phyloP scores from a whole-genome alignment of 2,329 filamentous ascomycete genomes.

The Zasmidium angulare region DNA sequence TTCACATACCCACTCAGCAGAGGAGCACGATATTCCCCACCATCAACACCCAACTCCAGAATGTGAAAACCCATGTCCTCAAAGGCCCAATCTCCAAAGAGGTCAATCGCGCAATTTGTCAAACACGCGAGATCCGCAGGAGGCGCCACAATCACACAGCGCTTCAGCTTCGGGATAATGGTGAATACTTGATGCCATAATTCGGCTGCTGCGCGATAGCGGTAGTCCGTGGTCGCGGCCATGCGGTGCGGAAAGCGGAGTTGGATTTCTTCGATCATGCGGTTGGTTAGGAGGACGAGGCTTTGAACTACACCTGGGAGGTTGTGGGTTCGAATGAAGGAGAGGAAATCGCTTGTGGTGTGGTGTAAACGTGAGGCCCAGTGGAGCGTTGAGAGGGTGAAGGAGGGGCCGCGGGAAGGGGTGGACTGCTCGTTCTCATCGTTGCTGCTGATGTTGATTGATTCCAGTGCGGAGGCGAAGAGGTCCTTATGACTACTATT shows the following conservation, averaged over 20 bases:
- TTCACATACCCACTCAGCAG: too few species aligned
- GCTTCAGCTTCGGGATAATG: conserved; percentile 44
- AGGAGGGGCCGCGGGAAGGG: not conserved
- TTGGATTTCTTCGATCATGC: conserved; percentile 16
- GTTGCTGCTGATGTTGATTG: too few species aligned
- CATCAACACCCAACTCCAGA: conserved; percentile 23
- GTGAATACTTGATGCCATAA: conserved; percentile 58
- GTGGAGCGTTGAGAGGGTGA: conserved; percentile 6
- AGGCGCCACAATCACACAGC: conserved; percentile 52
- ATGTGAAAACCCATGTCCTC: conserved; percentile 36
- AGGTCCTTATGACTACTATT: too few species aligned
- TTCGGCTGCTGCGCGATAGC: conserved; percentile 24
- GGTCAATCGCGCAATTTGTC: conserved; percentile 57
- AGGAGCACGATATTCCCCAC: too few species aligned
- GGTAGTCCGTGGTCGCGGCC: conserved; percentile 32
- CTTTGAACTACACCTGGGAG: conserved; percentile 39
- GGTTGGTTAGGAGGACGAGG: conserved; percentile 45
- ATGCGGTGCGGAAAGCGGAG: conserved; percentile 38
- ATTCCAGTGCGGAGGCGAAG: too few species aligned
- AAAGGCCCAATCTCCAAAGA: conserved; percentile 41
- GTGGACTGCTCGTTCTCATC: too few species aligned
- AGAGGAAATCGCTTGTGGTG: conserved; percentile 22
- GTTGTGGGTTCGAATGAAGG: conserved; percentile 21
- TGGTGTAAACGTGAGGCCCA: conserved; percentile 27
- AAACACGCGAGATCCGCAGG: conserved; percentile 63